A percentile compares a stretch with the other conserved stretches of the same genome.
Evolutionary conservation across 441 rosid species (phyloP).

Genomic region (Lepidium campestre): DNA sequence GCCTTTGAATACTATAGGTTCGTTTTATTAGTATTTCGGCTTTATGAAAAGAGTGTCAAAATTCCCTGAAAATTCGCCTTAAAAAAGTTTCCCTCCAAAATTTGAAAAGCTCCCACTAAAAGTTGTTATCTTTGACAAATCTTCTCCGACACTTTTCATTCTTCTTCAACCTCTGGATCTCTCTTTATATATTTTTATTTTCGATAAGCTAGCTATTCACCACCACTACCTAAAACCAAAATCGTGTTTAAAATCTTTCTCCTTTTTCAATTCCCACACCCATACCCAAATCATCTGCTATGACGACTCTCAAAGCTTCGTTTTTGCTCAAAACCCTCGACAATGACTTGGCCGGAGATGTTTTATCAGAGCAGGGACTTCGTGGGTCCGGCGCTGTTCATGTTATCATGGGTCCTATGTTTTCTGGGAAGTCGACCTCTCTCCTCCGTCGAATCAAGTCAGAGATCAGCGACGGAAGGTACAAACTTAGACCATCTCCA

Average conservation of each 20-base stretch:
- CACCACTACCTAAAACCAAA: background rate
- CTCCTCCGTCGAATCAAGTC: constrained; percentile 78
- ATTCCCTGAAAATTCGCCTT: constrained; percentile 18
- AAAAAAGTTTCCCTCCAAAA: constrained; percentile 35
- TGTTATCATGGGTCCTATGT: constrained; percentile 86
- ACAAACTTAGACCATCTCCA: background rate
- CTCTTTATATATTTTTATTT: constrained; percentile 9
- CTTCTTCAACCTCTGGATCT: constrained; percentile 10
- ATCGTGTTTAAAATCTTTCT: background rate
- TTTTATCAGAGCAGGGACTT: background rate
- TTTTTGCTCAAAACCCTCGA: constrained; percentile 11
- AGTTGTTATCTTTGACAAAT: constrained; percentile 13
- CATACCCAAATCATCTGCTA: background rate
- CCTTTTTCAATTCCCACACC: background rate
- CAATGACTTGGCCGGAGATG: constrained; percentile 7
- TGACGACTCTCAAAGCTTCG: constrained; percentile 44
- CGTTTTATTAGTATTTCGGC: background rate
- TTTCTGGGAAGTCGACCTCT: constrained; percentile 87
- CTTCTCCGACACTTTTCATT: constrained; percentile 20
- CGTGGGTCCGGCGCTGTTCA: constrained; percentile 53
- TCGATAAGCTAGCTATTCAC: background rate
- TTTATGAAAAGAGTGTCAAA: background rate
- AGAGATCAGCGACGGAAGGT: constrained; percentile 63
- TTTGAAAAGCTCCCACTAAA: constrained; percentile 7
- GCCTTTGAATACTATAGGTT: background rate